Evolutionary conservation across 371 early-diverging fungal species (phyloP), one percentile per base, ranked within the genome.

Genomic region (Parasitella parasitica): DNA sequence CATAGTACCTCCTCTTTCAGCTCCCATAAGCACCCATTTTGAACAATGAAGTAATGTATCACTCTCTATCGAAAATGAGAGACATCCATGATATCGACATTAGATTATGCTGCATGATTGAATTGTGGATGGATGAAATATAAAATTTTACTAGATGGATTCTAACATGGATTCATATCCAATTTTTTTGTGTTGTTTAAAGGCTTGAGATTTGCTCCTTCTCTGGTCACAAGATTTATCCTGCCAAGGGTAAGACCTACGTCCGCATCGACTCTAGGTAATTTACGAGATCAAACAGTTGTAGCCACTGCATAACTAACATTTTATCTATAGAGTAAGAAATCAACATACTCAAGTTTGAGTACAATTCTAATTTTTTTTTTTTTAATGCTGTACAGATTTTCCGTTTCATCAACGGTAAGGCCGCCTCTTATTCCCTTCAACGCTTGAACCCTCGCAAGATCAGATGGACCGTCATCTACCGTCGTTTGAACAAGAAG

Each of bases 141-240:
- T 36, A 35, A 50, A 49, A n/a, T 24, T 36, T 13, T 16, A 59
- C 12, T 16, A 59, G 30, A 36, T 41, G 32, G 41, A 56, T 43
- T 28, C 20, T 49, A 49, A 27, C 28, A 24, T 24, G 28, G 49
- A 20, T 34, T n/a, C n/a, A n/a, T n/a, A n/a, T n/a, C n/a, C n/a
- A 1, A 22, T 20, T 57, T 32, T 30, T 32, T 57, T 32, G n/a
- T 22, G 30, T 37, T 37, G 7, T 37, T 37, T 18, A 46, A 16
- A 93, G 91, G 89, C 86, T 91, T 73, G 94, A 94, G 84, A 83
- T 89, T 77, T 97, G 97, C 87, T 87, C 92, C 75, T 97, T 97
- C 85, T 94, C 96, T 69, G 96, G 97, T 70, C 90, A 90, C 88
- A 97, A 96, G 91, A 97, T 98, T 91, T 96, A 98, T 90, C 98